phyloP scores from a whole-genome alignment of 306 rosid genomes.

The Astragalus membranaceus region DNA sequence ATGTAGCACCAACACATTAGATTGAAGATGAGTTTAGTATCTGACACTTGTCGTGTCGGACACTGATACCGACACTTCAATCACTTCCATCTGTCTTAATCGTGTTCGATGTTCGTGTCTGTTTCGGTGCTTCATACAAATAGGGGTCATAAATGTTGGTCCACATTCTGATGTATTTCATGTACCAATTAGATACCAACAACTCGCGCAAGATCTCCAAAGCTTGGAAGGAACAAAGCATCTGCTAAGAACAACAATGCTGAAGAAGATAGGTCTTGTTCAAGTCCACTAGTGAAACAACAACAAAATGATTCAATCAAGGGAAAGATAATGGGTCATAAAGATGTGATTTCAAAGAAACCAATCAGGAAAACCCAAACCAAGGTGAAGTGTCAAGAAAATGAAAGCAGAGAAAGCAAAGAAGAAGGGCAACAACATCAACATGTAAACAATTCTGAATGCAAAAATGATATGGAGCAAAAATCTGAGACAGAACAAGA shows the following conservation, averaged over 20 bases:
- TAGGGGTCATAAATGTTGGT: too few species aligned
- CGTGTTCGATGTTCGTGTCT: too few species aligned
- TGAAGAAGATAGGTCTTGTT: constrained; percentile 37
- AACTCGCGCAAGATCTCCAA: constrained; percentile 83
- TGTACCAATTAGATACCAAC: constrained; percentile 63
- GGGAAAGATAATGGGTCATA: constrained; percentile 31
- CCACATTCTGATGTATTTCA: neutral
- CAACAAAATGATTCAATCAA: constrained; percentile 40
- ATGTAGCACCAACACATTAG: too few species aligned
- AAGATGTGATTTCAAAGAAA: constrained; percentile 51
- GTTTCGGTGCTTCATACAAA: too few species aligned
- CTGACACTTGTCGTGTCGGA: too few species aligned
- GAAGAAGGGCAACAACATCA: constrained; percentile 28
- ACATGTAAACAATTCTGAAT: constrained; percentile 16
- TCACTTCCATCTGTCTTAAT: too few species aligned
- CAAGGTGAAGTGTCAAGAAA: constrained; percentile 42
- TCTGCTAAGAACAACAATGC: constrained; percentile 30
- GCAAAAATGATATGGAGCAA: constrained; percentile 18
- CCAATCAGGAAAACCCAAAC: constrained; percentile 34
- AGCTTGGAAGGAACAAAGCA: constrained; percentile 75
- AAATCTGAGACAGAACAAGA: constrained; percentile 17
- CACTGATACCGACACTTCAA: too few species aligned
- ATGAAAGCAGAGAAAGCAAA: constrained; percentile 26
- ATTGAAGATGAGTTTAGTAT: too few species aligned
- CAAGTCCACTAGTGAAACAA: constrained; percentile 38